Conservation (phyloP, 257 asterid species). For the Apocynum venetum region DNA sequence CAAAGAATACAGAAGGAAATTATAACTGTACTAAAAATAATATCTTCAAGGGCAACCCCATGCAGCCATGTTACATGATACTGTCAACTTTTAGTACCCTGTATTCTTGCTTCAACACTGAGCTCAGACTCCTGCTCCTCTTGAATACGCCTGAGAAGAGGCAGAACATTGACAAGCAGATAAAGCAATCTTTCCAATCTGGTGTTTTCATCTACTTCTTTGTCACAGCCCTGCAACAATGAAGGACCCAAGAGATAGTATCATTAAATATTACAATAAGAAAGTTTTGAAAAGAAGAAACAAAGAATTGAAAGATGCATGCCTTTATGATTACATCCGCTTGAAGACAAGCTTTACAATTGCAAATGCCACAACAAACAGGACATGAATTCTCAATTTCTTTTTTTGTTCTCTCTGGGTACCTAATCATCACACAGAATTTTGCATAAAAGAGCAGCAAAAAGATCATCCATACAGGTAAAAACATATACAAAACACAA, state of each 20-base stretch:
- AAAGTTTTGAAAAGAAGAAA: conserved; percentile 6
- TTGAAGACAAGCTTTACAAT: conserved; percentile 71
- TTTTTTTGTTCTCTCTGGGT: conserved; percentile 50
- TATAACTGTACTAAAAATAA: conserved; percentile 15
- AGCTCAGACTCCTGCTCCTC: conserved; percentile 57
- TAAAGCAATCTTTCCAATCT: conserved; percentile 48
- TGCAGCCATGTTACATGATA: not conserved
- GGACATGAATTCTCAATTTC: conserved; percentile 59
- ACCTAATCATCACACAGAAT: conserved; percentile 38
- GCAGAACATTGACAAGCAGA: conserved; percentile 55
- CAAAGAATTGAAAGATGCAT: conserved; percentile 11
- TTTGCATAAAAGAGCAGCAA: not conserved
- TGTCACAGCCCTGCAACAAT: conserved; percentile 27
- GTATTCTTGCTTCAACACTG: conserved; percentile 44
- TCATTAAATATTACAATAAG: not conserved
- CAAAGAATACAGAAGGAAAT: conserved; percentile 11
- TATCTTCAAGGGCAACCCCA: conserved; percentile 10
- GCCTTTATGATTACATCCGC: conserved; percentile 41
- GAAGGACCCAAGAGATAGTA: not conserved
- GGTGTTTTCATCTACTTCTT: conserved; percentile 38
- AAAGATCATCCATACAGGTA: not conserved
- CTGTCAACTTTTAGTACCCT: conserved; percentile 34
- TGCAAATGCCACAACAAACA: conserved; percentile 67
- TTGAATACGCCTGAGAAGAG: conserved; percentile 59
- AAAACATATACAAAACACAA: not conserved